Percentiles rank a stretch among this genome's conserved stretches.
Evolutionary conservation across 306 rosid species (phyloP).

Genomic region (Pyrus bretschneideri): DNA sequence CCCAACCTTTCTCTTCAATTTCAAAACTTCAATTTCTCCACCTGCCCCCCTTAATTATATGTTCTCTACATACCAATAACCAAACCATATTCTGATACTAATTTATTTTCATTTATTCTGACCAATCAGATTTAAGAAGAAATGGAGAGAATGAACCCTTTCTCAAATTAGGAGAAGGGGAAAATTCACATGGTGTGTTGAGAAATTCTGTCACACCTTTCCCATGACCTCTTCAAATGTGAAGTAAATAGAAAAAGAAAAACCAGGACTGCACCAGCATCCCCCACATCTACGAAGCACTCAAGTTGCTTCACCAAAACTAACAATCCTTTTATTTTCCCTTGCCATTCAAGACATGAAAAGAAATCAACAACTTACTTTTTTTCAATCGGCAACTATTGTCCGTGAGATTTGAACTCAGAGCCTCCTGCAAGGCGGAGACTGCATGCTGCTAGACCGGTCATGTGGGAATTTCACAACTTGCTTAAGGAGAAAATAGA

Average conservation of each 20-base stretch:
- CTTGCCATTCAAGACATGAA: constrained; percentile 24
- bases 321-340: constrained; percentile 6
- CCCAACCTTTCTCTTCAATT: not conserved
- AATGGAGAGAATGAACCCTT: not conserved
- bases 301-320: constrained; percentile 17
- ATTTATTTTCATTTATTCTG: constrained; percentile 10
- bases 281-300: constrained; percentile 23
- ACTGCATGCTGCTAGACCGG: too few relatives aligned
- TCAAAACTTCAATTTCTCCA: not conserved
- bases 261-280: not conserved
- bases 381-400: too few relatives aligned
- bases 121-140: not conserved
- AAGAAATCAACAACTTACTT: constrained; percentile 2
- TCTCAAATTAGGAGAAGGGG: not conserved
- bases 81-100: constrained; percentile 4
- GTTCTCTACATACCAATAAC: not conserved
- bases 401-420: too few relatives aligned
- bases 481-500: constrained; percentile 15
- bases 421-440: too few relatives aligned
- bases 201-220: constrained; percentile 6
- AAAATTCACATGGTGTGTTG: not conserved
- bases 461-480: not conserved
- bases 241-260: not conserved
- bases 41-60: constrained; percentile 7
- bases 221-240: constrained; percentile 2